Conservation (phyloP, 73 alveolate genomes). For the Uronychia binucleata region DNA sequence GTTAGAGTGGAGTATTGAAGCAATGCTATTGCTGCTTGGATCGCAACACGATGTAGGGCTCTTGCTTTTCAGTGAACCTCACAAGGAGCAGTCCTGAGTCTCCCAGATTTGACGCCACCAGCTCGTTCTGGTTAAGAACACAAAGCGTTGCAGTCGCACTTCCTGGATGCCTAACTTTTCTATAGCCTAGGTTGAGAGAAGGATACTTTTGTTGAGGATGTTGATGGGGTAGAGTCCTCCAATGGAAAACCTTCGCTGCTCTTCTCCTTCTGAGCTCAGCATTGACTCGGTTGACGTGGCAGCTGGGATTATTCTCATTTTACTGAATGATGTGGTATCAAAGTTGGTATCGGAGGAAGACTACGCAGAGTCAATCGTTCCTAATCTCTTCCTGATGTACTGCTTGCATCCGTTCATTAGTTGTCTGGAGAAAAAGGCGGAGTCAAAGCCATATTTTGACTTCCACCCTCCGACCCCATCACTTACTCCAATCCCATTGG, state of each 20-base stretch:
- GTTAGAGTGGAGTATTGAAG: conserved; percentile 16
- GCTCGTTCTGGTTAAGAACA: conserved; percentile 5
- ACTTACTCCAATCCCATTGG: too few species aligned
- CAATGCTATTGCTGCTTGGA: conserved; percentile 14
- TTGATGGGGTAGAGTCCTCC: not conserved
- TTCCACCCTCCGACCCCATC: not conserved
- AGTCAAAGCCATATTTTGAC: not conserved
- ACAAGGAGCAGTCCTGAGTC: conserved; percentile 58
- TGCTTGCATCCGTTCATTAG: not conserved
- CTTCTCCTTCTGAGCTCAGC: not conserved
- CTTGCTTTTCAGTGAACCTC: conserved; percentile 1
- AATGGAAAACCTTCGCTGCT: not conserved
- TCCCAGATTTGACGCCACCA: conserved; percentile 49
- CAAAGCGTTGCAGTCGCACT: conserved; percentile 7
- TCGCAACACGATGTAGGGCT: not conserved
- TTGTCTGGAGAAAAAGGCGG: not conserved
- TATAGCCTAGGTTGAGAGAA: not conserved
- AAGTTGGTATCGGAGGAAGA: not conserved
- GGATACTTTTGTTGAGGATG: not conserved
- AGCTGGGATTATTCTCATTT: not conserved
- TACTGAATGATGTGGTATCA: not conserved
- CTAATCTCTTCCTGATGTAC: not conserved
- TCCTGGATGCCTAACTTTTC: not conserved
- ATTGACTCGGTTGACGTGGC: not conserved
- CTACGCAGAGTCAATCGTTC: not conserved